Evolutionary conservation across 495 filamentous ascomycete genomes (phyloP).

Genomic region (Schizothecium vesticola): DNA sequence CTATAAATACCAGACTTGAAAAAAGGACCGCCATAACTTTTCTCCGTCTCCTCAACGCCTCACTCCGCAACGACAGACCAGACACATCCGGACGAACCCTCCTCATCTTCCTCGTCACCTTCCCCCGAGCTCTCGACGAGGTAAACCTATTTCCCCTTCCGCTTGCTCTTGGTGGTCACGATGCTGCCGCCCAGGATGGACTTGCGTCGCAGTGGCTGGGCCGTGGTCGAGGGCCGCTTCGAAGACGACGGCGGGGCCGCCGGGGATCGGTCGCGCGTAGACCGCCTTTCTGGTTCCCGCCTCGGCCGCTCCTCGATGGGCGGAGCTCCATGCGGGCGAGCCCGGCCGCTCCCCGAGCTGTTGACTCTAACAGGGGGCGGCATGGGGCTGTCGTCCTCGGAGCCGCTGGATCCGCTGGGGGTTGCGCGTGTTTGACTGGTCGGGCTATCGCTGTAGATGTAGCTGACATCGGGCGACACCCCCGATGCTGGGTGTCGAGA

Average conservation of each 20-base stretch:
- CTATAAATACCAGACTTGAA: constrained; percentile 18
- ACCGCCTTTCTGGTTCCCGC: constrained; percentile 18
- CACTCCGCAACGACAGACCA: background rate
- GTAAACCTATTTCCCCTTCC: constrained; percentile 19
- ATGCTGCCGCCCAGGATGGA: constrained; percentile 11
- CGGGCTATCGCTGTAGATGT: background rate
- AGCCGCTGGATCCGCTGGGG: constrained; percentile 11
- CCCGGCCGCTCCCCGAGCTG: constrained; percentile 9
- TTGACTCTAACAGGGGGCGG: background rate
- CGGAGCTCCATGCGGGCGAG: constrained; percentile 9
- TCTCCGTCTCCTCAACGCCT: background rate
- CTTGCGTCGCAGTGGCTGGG: constrained; percentile 28
- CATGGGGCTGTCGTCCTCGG: background rate
- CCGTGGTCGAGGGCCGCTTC: constrained; percentile 23
- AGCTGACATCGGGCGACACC: background rate
- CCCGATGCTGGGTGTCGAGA: constrained; percentile 1
- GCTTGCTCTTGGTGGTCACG: constrained; percentile 22
- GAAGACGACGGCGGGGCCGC: constrained; percentile 3
- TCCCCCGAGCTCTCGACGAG: background rate
- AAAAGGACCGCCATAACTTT: background rate
- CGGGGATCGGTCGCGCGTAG: constrained; percentile 20
- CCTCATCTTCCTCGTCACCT: background rate
- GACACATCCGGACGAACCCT: constrained; percentile 1
- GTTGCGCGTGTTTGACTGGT: background rate
- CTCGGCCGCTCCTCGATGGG: constrained; percentile 22